These are phyloP conservation scores for Fusarium keratoplasticum DNA, from an alignment of 2,329 filamentous ascomycete genomes.

Conservation along the genomic window DNA sequence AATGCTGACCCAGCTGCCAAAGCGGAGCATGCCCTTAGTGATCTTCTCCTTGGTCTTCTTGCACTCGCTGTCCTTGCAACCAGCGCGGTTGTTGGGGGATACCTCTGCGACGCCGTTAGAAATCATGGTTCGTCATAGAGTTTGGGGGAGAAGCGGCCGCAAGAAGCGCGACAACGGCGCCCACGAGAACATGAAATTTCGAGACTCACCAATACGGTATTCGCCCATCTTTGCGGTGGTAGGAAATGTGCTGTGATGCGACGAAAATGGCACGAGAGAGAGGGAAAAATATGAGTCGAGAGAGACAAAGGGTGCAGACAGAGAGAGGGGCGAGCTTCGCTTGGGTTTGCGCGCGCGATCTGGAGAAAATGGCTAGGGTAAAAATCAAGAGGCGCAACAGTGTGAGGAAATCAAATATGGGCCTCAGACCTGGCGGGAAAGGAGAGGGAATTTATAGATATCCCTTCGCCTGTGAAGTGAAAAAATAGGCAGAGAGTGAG, in stretches of 20 bases:
- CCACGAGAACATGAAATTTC: neutral
- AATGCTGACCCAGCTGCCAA: conserved; percentile 78
- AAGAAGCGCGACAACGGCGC: neutral
- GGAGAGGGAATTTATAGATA: conserved; percentile 1
- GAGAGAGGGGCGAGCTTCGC: conserved; percentile 7
- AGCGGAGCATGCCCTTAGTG: conserved; percentile 80
- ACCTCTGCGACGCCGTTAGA: conserved; percentile 66
- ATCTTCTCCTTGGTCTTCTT: conserved; percentile 79
- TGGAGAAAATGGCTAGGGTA: neutral
- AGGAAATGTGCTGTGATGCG: neutral
- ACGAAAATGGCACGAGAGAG: conserved; percentile 19
- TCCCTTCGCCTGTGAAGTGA: conserved; percentile 8
- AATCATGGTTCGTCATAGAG: conserved; percentile 17
- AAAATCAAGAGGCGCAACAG: neutral
- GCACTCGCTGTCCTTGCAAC: conserved; percentile 79
- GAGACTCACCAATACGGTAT: conserved; percentile 60
- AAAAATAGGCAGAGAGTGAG: conserved; percentile 26
- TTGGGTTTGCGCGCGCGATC: conserved; percentile 4
- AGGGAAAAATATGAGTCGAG: conserved; percentile 13
- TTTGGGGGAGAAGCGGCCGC: neutral
- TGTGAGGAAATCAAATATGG: neutral
- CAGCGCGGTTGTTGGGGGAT: conserved; percentile 77
- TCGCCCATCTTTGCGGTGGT: conserved; percentile 53
- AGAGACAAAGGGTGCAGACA: neutral
- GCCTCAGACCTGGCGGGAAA: neutral